These are phyloP conservation scores for Annulohypoxylon moriforme DNA, from an alignment of 495 filamentous ascomycete genomes.

Conservation along the genomic window DNA sequence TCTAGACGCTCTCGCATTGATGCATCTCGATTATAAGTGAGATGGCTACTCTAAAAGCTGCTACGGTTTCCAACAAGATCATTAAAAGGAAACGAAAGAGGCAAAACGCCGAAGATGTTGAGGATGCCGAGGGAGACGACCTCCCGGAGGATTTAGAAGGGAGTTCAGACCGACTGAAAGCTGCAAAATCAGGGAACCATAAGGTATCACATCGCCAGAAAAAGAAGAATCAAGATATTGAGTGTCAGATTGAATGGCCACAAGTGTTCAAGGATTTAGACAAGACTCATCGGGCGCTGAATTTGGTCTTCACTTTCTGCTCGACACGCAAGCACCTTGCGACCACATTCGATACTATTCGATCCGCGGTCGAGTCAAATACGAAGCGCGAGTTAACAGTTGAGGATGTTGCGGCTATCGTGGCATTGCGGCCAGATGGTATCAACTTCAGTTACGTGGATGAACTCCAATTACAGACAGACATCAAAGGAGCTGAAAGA, in stretches of 20 bases:
- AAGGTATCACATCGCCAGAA: constrained; percentile 27
- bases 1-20: constrained; percentile 11
- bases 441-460: constrained; percentile 90
- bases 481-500: constrained; percentile 73
- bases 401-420: constrained; percentile 85
- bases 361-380: constrained; percentile 84
- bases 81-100: constrained; percentile 65
- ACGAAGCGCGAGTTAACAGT: constrained; percentile 74
- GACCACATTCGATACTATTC: constrained; percentile 91
- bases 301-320: constrained; percentile 93
- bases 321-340: constrained; percentile 90
- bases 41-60: constrained; percentile 68
- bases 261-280: constrained; percentile 75
- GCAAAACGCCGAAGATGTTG: constrained; percentile 50
- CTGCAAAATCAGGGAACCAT: constrained; percentile 36
- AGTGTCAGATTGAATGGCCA: constrained; percentile 70
- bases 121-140: constrained; percentile 34
- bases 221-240: constrained; percentile 33
- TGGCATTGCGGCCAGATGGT: constrained; percentile 76
- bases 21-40: constrained; percentile 47
- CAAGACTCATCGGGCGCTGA: constrained; percentile 84
- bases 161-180: constrained; percentile 24
- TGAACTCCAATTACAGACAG: constrained; percentile 80
- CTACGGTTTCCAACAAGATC: constrained; percentile 65
- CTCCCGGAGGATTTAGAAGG: not conserved